Evolutionary conservation across 345 rosid species (phyloP).

Genomic region (Syzygium aromaticum): DNA sequence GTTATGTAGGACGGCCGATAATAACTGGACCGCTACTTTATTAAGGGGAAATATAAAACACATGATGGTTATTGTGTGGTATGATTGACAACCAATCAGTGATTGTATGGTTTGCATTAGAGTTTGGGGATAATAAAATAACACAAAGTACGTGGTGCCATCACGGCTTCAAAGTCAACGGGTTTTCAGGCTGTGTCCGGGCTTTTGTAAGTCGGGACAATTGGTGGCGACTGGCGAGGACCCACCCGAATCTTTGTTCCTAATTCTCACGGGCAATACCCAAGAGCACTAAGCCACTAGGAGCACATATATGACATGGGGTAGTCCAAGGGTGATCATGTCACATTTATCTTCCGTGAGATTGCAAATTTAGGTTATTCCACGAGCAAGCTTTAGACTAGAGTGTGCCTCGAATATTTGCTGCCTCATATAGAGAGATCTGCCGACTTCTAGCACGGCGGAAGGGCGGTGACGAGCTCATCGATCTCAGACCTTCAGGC

Average conservation of each 20-base stretch:
- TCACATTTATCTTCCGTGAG: background rate
- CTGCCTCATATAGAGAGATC: background rate
- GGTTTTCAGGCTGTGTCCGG: background rate
- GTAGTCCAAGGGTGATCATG: background rate
- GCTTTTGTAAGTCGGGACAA: background rate
- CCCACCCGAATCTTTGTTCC: background rate
- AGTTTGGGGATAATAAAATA: too few species aligned
- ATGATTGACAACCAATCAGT: background rate
- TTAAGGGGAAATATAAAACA: background rate
- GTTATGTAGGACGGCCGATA: too few species aligned
- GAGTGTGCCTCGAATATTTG: background rate
- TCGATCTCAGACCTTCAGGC: background rate
- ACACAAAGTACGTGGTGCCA: background rate
- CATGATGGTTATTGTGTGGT: background rate
- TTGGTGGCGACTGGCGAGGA: background rate
- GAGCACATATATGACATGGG: background rate
- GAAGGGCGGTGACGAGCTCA: background rate
- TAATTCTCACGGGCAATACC: background rate
- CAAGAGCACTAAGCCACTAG: background rate
- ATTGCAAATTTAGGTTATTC: background rate
- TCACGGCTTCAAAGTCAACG: background rate
- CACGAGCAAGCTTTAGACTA: background rate
- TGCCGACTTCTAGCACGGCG: background rate
- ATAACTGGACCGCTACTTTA: rapidly evolving
- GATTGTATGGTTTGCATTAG: background rate